phyloP scores from a whole-genome alignment of 2,329 filamentous ascomycete species.

The Trichoderma cornu-damae region DNA sequence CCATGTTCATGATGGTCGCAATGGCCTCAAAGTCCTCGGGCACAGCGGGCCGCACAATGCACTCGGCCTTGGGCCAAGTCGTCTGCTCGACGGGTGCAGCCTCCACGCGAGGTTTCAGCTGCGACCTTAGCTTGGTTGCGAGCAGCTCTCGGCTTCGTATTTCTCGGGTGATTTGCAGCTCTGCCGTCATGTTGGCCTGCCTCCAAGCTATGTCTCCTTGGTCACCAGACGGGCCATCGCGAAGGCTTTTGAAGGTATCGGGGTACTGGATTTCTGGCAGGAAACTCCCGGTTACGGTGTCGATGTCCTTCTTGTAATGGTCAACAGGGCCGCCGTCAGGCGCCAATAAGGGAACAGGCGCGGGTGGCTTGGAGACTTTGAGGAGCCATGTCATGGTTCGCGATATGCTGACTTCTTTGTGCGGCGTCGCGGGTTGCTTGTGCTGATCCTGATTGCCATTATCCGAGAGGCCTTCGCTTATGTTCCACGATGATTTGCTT shows the following conservation, averaged over 20 bases:
- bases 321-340: not conserved
- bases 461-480: slow-evolving; percentile 3
- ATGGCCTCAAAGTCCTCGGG: slow-evolving; percentile 37
- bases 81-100: slow-evolving; percentile 16
- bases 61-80: slow-evolving; percentile 29
- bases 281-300: slow-evolving; percentile 35
- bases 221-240: slow-evolving; percentile 10
- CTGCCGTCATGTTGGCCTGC: slow-evolving; percentile 28
- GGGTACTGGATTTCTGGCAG: slow-evolving; percentile 32
- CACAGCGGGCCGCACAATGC: slow-evolving; percentile 40
- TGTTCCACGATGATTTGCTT: slow-evolving; percentile 3
- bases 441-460: not conserved
- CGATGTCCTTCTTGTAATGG: slow-evolving; percentile 30
- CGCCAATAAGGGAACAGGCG: not conserved
- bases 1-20: slow-evolving; percentile 42
- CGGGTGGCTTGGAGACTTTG: not conserved
- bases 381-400: slow-evolving; percentile 2
- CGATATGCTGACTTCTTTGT: not conserved
- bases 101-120: slow-evolving; percentile 14
- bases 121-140: slow-evolving; percentile 8
- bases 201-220: slow-evolving; percentile 26
- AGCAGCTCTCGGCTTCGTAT: slow-evolving; percentile 23
- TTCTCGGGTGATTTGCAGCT: slow-evolving; percentile 26
- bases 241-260: slow-evolving; percentile 24
- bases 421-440: not conserved